Evolutionary conservation across 2,329 filamentous ascomycete species (phyloP).

Genomic region (Rutstroemia sydowiana): DNA sequence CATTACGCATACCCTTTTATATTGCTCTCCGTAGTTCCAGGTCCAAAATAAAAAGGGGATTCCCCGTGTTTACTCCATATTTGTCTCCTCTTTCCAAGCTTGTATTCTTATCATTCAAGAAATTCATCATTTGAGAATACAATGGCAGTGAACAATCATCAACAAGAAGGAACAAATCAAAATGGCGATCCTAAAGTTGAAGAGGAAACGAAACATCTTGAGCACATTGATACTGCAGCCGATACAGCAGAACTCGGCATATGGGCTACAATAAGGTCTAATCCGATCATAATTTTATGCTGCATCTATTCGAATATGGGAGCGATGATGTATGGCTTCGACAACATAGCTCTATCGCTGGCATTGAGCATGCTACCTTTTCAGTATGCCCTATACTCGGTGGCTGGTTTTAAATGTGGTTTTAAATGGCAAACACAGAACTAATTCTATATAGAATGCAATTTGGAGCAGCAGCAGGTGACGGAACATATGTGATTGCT

Average conservation of each 20-base stretch:
- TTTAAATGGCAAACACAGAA: not conserved
- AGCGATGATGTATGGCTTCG: not conserved
- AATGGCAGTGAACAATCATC: not conserved
- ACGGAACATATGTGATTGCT: not conserved
- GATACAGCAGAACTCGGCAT: not conserved
- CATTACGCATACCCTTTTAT: too few relatives aligned
- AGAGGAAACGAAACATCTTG: not conserved
- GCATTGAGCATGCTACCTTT: not conserved
- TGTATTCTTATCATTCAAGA: too few relatives aligned
- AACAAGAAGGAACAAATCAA: not conserved
- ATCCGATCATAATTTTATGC: not conserved
- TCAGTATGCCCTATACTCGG: not conserved
- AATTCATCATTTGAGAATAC: not conserved
- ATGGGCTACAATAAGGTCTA: not conserved
- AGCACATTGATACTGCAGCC: not conserved
- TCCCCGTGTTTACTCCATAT: too few relatives aligned
- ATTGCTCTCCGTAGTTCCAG: too few relatives aligned
- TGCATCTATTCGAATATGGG: slow-evolving; percentile 3
- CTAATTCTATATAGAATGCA: not conserved
- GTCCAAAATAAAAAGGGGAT: too few relatives aligned
- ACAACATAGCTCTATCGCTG: not conserved
- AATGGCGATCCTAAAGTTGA: not conserved
- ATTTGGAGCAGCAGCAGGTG: not conserved
- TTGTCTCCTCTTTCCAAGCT: too few relatives aligned
- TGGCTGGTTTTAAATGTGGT: too few relatives aligned